Base-by-base conservation (phyloP, 2,329 filamentous ascomycete species). In the Onygena corvina region DNA sequence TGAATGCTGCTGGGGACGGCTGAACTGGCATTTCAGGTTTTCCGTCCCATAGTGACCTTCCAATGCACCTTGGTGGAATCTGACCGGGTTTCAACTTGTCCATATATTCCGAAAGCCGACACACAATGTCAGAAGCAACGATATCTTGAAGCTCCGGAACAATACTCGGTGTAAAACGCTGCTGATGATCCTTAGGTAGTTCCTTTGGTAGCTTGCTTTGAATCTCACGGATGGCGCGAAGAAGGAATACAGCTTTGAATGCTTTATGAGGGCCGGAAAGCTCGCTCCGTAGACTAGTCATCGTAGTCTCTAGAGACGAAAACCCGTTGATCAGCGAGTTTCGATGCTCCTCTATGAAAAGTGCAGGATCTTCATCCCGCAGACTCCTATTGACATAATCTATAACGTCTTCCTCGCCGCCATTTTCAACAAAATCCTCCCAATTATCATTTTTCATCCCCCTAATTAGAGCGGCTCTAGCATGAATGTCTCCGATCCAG, bases 41-140 rank as follows among this genome's bases (percentile, higher is more conserved):
- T 0, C 85, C 85, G 61, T 93, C 87, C 89, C 89, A 95, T 0
- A 95, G 70, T 0, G 77, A 73, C 47, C 80, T 74, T 4, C 82
- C 80, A 1, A 75, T 33, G 72, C 0, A 85, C 73, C 23, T 60
- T 74, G 1, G 69, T 62, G 2, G 61, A 60, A n/a, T 62, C 61
- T 1, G 64, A 56, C 47, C 81, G 64, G 29, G 52, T 47, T 62
- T 67, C 16, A 63, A 52, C 3, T 58, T 52, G 4, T 11, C n/a
- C 14, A 47, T 33, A 4, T 84, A 59, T 0, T 78, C 69, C 0
- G 70, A 61, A 9, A 57, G 53, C 21, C 59, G 51, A 5, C 64
- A 59, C 0, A 75, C 69, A 1, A 84, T 73, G 23, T 75, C 67
- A 2, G 61, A 60, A 0, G 77, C 80, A 3, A 94, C 65, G 2